Conservation (phyloP, 768 basidiomycete species). For the Boletus edulis region DNA sequence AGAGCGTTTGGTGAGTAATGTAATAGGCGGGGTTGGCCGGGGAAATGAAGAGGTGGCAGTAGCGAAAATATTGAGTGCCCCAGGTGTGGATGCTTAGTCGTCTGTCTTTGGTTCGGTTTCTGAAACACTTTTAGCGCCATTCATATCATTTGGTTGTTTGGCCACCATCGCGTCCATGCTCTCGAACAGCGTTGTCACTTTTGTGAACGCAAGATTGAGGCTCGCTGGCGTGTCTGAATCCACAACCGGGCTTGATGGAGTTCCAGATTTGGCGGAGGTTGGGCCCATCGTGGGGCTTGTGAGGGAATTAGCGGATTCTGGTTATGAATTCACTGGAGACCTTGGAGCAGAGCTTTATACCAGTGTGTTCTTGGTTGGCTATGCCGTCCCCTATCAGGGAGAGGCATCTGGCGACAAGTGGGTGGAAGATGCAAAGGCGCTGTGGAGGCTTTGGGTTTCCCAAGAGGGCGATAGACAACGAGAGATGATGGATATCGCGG, state of each 20-base stretch:
- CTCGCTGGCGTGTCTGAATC: conserved; percentile 9
- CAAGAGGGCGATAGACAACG: conserved; percentile 10
- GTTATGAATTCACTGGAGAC: conserved; percentile 19
- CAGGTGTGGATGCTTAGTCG: conserved; percentile 11
- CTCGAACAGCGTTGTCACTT: conserved; percentile 12
- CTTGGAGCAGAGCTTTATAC: conserved; percentile 20
- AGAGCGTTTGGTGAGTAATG: conserved; percentile 14
- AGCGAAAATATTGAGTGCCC: conserved; percentile 12
- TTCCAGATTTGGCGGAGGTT: not conserved
- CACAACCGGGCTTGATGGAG: not conserved
- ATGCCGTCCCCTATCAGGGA: conserved; percentile 12
- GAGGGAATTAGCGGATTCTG: conserved; percentile 16
- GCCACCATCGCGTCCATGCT: conserved; percentile 14
- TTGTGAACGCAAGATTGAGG: conserved; percentile 13
- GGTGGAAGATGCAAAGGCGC: conserved; percentile 20
- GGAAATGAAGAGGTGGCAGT: not conserved
- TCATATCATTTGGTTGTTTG: conserved; percentile 22
- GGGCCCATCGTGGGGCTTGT: conserved; percentile 7
- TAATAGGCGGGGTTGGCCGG: not conserved
- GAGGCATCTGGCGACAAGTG: conserved; percentile 10
- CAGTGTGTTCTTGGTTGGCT: conserved; percentile 21
- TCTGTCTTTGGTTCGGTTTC: not conserved
- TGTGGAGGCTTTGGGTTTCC: conserved; percentile 33
- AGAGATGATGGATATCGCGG: conserved; percentile 25
- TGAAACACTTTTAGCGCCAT: conserved; percentile 13